These are phyloP conservation scores for barley (Hordeum vulgare) DNA, from an alignment of 176 grass and related monocot genomes.

Conservation along the genomic window DNA sequence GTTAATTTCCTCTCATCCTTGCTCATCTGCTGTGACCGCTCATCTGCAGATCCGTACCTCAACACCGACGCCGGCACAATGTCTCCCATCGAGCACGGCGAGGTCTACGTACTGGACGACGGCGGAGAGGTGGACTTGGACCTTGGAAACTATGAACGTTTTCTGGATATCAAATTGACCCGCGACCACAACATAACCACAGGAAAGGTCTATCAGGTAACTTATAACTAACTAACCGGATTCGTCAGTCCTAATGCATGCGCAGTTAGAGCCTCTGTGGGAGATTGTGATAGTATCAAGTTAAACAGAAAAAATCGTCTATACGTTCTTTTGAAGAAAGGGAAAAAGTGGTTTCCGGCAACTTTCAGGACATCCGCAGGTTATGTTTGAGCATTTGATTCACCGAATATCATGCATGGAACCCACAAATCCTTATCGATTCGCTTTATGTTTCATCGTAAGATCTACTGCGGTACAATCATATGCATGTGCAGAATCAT, in stretches of 20 bases:
- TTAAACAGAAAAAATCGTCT: constrained; percentile 20
- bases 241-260: constrained; percentile 12
- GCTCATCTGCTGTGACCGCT: constrained; percentile 18
- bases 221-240: neutral
- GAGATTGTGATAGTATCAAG: constrained; percentile 13
- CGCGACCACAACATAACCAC: constrained; percentile 97
- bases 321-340: neutral
- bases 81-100: constrained; percentile 93
- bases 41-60: constrained; percentile 85
- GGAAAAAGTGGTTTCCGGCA: neutral
- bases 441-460: constrained; percentile 49
- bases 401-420: constrained; percentile 25
- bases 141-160: constrained; percentile 97
- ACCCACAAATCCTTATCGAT: constrained; percentile 43
- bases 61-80: constrained; percentile 99
- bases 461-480: constrained; percentile 45
- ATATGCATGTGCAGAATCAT: constrained; percentile 46
- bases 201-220: constrained; percentile 95
- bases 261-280: too few relatives aligned
- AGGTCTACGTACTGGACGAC: constrained; percentile 94
- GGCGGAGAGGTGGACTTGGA: constrained; percentile 99
- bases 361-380: constrained; percentile 9
- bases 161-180: constrained; percentile 95
- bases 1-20: constrained; percentile 8
- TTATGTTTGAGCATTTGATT: constrained; percentile 31